Base-by-base conservation (phyloP, 106 monocot species). In the Dioscorea zingiberensis region DNA sequence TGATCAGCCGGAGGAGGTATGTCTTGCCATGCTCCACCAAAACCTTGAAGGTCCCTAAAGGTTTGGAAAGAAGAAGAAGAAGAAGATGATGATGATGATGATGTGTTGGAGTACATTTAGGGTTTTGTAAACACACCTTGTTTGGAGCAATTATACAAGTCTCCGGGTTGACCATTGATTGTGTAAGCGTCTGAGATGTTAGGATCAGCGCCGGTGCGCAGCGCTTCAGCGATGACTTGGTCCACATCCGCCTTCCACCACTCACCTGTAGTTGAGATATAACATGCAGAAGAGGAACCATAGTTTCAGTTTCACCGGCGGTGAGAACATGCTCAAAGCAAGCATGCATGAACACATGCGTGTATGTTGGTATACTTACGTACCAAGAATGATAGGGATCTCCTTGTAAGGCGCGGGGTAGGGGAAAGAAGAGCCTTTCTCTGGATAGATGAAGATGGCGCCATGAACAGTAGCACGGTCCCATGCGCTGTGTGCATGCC, bases 161-260 rank as follows among this genome's bases (percentile, higher is more conserved):
- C 74, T 0, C 86, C 86, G 0, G 86, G 86, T 11, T 72, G 86
- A 17, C 78, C 82, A 47, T 86, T 86, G 60, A 86, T 82, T 47
- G 82, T 86, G 75, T 66, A 78, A 26, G 82, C 78, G 21, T 85
- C 77, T 1, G 85, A 85, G 2, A 70, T 51, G 4, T 51, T 21
- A 17, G 73, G 60, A 21, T 64, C 77, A 11, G 74, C 81, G 7
- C 81, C 77, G 9, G 65, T 74, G 19, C 11, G 70, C n/a, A 66
- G 47, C 14, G 47, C 47, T 7, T 74, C 67, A 4, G 51, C 44
- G 0, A 80, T 62, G 0, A 85, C 56, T 3, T 29, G 22, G 13
- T 45, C 44, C n/a, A 81, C 60, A 47, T 81, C 67, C 0, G 23
- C 23, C 5, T 71, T 85, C 80, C 80, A 85, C 85, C 85, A 81